Evolutionary conservation across 805 yeast species (phyloP), one percentile per base, ranked within the genome.

Genomic region (Komagataella pseudopastoris): DNA sequence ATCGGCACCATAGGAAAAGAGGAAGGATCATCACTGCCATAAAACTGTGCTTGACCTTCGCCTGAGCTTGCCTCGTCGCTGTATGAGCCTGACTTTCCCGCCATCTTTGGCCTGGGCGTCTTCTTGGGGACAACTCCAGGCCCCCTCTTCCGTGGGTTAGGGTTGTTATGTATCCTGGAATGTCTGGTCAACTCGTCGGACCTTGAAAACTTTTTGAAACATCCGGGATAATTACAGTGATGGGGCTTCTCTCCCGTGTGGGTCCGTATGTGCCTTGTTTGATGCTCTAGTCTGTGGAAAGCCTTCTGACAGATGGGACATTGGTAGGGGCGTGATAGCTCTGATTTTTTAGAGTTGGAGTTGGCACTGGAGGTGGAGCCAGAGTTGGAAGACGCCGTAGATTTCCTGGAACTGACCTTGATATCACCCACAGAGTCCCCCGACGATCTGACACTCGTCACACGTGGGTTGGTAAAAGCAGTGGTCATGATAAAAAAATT

Each of bases 191-290:
- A 68, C 61, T 84, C 91, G 63, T 84, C 91, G 30, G 83, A 77
- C 52, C 91, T 68, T 48, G 84, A 76, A 59, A 84, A 84, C 54
- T 75, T 71, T 66, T 84, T 84, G 52, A 72, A 69, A 63, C 91
- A 84, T 0, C 85, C 85, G 0, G 85, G 84, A 56, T 74, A 84
- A 23, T 80, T 75, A 65, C 90, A 84, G n/a, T 75, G 76, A 63
- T 84, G 89, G 3, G 91, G 91, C 61, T 81, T 83, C 60, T 85
- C 90, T 23, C 91, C 91, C 0, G 91, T 84, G 60, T 84, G 91
- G 10, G 89, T 84, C 59, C 90, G 70, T 53, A 84, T 81, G 59
- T 84, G 91, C 59, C 91, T 73, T 6, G 89, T 83, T 60, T 83
- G 88, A 64, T 84, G 91, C 59, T 84, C 91, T 46, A 84, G 63